Evolutionary conservation across 352 stramenopile species (phyloP).

Genomic region (Plasmopara viticola): DNA sequence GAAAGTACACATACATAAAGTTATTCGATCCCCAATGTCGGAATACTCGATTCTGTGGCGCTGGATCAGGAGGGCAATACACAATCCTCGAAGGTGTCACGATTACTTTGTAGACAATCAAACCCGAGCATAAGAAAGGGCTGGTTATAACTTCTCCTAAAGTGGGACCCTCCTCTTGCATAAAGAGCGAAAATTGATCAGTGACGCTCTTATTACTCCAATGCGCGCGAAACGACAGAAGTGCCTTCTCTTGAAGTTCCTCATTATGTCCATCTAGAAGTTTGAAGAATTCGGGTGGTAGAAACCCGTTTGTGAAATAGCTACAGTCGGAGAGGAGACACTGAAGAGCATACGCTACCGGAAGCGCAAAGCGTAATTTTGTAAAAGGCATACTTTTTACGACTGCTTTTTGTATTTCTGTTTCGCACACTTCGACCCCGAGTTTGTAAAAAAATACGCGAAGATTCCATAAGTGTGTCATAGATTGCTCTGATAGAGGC

Average conservation of each 20-base stretch:
- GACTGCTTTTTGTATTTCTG: conserved; percentile 21
- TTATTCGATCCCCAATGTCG: conserved; percentile 57
- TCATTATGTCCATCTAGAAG: conserved; percentile 24
- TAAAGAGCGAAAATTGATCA: conserved; percentile 31
- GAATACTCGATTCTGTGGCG: conserved; percentile 63
- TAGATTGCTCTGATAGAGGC: conserved; percentile 11
- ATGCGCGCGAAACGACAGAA: conserved; percentile 33
- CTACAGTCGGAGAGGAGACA: conserved; percentile 44
- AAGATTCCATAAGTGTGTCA: conserved; percentile 32
- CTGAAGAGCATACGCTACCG: conserved; percentile 44
- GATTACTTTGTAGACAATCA: conserved; percentile 52
- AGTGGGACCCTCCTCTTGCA: conserved; percentile 27
- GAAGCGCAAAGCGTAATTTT: conserved; percentile 14
- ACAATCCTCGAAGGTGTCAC: conserved; percentile 65
- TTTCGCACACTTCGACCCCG: conserved; percentile 42
- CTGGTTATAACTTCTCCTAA: conserved; percentile 23
- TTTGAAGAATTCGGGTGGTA: conserved; percentile 35
- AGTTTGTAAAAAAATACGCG: conserved; percentile 43
- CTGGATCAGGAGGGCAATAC: conserved; percentile 43
- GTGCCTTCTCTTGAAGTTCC: conserved; percentile 36
- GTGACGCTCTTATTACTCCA: conserved; percentile 15
- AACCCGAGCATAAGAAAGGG: conserved; percentile 9
- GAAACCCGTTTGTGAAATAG: conserved; percentile 38
- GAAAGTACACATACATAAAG: conserved; percentile 83
- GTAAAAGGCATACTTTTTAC: conserved; percentile 1